Conservation (phyloP, 2,329 filamentous ascomycete species). For the Aspergillus arachidicola region DNA sequence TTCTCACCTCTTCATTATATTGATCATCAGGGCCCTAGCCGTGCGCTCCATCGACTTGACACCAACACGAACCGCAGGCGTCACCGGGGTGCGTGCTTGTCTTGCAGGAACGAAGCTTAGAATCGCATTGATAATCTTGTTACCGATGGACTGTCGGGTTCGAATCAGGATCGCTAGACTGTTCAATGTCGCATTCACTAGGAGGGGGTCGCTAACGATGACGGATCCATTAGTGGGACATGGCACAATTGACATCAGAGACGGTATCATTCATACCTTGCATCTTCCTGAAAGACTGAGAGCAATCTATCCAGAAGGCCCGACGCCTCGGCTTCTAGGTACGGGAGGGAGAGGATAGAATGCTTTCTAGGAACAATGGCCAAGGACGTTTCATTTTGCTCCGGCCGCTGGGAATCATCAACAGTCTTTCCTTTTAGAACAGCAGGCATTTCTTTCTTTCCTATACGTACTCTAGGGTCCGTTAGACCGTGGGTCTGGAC, state of each 20-base stretch:
- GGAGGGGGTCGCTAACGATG: slow-evolving; percentile 71
- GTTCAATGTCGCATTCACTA: slow-evolving; percentile 91
- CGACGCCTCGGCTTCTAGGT: slow-evolving; percentile 88
- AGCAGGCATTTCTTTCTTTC: neutral
- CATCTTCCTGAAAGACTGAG: slow-evolving; percentile 80
- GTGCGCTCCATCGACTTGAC: slow-evolving; percentile 96
- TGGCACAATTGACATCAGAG: neutral
- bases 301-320: slow-evolving; percentile 89
- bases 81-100: slow-evolving; percentile 75
- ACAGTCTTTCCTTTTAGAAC: slow-evolving; percentile 1
- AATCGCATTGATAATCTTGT: slow-evolving; percentile 81
- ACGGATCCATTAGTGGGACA: slow-evolving; percentile 6
- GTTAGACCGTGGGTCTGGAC: slow-evolving; percentile 84
- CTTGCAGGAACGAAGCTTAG: slow-evolving; percentile 91
- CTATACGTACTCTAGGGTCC: slow-evolving; percentile 73
- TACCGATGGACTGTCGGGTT: slow-evolving; percentile 76
- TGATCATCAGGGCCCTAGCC: slow-evolving; percentile 77
- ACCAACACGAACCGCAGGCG: slow-evolving; percentile 76
- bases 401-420: slow-evolving; percentile 57
- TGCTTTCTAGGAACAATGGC: slow-evolving; percentile 84
- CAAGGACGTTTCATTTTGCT: slow-evolving; percentile 81
- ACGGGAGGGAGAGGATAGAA: slow-evolving; percentile 73
- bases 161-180: slow-evolving; percentile 81
- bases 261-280: slow-evolving; percentile 59
- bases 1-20: slow-evolving; percentile 76